phyloP scores from a whole-genome alignment of 1,284 basidiomycete genomes.

The Rhodotorula glutinis region DNA sequence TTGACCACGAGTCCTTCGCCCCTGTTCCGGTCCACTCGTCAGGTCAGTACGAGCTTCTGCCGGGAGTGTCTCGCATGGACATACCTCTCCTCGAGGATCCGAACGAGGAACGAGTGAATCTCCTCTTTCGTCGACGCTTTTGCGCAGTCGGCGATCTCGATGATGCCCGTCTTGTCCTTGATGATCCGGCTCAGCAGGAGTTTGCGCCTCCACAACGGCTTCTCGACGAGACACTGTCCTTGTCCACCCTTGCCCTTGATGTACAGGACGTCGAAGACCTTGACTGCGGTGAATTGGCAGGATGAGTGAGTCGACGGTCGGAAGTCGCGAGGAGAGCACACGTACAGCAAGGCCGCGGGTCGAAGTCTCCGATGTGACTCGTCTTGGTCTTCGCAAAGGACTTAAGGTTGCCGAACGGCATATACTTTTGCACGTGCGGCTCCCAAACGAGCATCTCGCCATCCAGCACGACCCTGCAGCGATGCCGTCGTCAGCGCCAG shows the following conservation, averaged over 20 bases:
- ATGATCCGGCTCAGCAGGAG: constrained; percentile 44
- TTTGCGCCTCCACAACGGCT: constrained; percentile 50
- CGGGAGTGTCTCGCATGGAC: constrained; percentile 11
- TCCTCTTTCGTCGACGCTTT: constrained; percentile 73
- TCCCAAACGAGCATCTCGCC: constrained; percentile 98
- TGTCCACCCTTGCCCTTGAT: constrained; percentile 56
- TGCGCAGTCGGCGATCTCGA: constrained; percentile 71
- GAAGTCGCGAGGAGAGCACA: not conserved
- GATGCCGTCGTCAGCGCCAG: no score
- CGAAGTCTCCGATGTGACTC: constrained; percentile 9
- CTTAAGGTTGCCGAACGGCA: constrained; percentile 88
- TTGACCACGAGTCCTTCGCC: constrained; percentile 92
- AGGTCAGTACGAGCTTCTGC: no score
- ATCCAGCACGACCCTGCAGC: constrained; percentile 75
- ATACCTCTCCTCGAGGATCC: constrained; percentile 65
- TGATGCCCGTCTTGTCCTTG: constrained; percentile 64
- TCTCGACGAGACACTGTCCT: constrained; percentile 48
- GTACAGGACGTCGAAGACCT: constrained; percentile 87
- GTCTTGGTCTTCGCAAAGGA: constrained; percentile 62
- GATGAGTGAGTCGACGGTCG: not conserved
- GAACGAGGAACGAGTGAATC: constrained; percentile 70
- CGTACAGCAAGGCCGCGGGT: constrained; percentile 78
- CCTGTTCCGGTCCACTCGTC: constrained; percentile 47
- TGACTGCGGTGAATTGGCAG: constrained; percentile 59
- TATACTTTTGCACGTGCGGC: constrained; percentile 73